Evolutionary conservation across 176 grass and related monocot species (phyloP).

Genomic region (Phoenix roebelenii): DNA sequence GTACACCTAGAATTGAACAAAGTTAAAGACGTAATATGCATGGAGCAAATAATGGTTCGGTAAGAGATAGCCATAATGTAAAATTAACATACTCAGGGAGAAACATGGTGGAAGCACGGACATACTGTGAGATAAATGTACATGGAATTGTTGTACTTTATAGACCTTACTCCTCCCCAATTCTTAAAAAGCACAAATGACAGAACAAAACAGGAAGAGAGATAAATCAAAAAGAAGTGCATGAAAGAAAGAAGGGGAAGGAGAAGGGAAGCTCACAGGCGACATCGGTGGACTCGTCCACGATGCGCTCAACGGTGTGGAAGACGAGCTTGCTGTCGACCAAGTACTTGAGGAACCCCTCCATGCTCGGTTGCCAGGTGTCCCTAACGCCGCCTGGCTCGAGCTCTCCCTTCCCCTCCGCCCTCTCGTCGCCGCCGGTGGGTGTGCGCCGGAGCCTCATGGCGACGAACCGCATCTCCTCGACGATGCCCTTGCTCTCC

Average conservation of each 20-base stretch:
- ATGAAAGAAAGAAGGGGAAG: background rate
- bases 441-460: constrained; percentile 60
- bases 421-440: background rate
- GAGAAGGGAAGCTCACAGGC: constrained; percentile 35
- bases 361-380: constrained; percentile 60
- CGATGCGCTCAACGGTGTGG: constrained; percentile 66
- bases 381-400: constrained; percentile 1
- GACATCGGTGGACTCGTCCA: constrained; percentile 71
- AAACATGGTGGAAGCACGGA: too few relatives aligned
- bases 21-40: too few relatives aligned
- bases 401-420: background rate
- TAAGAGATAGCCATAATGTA: too few relatives aligned
- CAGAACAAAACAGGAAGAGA: background rate
- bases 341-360: constrained; percentile 71
- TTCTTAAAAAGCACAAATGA: too few relatives aligned
- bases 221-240: background rate
- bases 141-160: too few relatives aligned
- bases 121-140: too few relatives aligned
- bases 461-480: constrained; percentile 97
- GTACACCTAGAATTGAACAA: too few relatives aligned
- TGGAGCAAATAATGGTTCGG: too few relatives aligned
- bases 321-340: constrained; percentile 93
- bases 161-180: too few relatives aligned
- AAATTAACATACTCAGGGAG: too few relatives aligned
- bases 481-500: constrained; percentile 61